Evolutionary conservation across 352 stramenopile genomes (phyloP), one percentile per base, ranked within the genome.

Genomic region (Globisporangium paroecandrum): DNA sequence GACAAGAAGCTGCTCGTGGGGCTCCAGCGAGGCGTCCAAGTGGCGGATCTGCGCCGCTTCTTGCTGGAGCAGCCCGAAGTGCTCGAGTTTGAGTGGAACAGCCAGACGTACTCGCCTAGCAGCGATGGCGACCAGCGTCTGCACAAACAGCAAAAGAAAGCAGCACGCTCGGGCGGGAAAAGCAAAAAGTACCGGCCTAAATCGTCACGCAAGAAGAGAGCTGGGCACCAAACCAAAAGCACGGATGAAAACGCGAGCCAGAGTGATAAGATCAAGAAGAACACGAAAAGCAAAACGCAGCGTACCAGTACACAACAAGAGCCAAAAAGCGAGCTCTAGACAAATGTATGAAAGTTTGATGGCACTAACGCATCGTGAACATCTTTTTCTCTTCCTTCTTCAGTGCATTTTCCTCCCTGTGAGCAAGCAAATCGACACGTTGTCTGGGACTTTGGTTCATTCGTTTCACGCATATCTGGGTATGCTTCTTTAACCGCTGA

Each of bases 71-170:
- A 93, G 54, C 49, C 49, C 4, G 75, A 89, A 59, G 77, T 92
- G 41, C 74, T 71, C 18, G 71, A 82, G 62, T 89, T 89, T 60
- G 85, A 93, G 53, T 91, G 82, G 82, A 79, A 90, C 64, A 74
- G 82, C 12, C 69, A 81, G 15, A 74, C 69, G 1, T 88, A 80
- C 51, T 62, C 62, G 58, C 38, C 25, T 25, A 46, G 18, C 41
- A 65, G 6, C 18, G 12, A 56, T 5, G 49, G 7, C 29, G 43
- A 47, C 18, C 27, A 68, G 20, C 59, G 55, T 5, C 57, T 62
- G 54, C 41, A 49, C 43, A 51, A 24, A 22, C 7, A 10, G 43
- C 72, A 69, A 27, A 55, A 62, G 10, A 71, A 77, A 58, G n/a
- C 43, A 12, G 70, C 12, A 46, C 12, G 66, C 41, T 76, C 67